phyloP scores from a whole-genome alignment of 257 asterid species.

The Solanum lycopersicoides region DNA sequence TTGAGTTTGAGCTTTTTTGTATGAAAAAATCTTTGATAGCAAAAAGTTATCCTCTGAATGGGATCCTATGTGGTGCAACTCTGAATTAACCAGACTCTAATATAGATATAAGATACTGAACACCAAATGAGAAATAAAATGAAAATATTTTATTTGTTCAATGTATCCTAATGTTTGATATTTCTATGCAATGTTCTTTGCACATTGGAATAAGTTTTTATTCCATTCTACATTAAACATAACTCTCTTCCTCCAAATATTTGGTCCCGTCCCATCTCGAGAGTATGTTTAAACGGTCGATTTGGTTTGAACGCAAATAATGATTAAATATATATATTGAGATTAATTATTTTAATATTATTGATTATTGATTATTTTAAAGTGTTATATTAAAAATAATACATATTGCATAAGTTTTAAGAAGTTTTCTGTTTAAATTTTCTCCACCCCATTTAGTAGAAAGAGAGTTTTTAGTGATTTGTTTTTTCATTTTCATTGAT shows the following conservation, averaged over 20 bases:
- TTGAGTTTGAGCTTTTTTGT: rapidly evolving
- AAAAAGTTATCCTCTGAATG: rapidly evolving
- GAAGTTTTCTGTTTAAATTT: too few relatives aligned
- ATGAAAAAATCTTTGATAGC: neutral
- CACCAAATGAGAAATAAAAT: too few relatives aligned
- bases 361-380: too few relatives aligned
- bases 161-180: neutral
- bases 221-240: neutral
- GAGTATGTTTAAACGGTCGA: neutral
- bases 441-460: neutral
- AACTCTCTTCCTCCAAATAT: neutral
- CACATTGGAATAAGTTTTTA: neutral
- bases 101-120: too few relatives aligned
- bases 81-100: neutral
- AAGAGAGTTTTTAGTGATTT: neutral
- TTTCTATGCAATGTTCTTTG: neutral
- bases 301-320: neutral
- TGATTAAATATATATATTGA: too few relatives aligned
- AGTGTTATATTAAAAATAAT: neutral
- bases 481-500: too few relatives aligned
- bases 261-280: neutral
- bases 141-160: neutral
- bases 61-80: neutral
- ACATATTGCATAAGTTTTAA: too few relatives aligned
- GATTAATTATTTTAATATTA: neutral